Base-by-base conservation (phyloP, 2,329 filamentous ascomycete species). In the Aspergillus aculeatus region DNA sequence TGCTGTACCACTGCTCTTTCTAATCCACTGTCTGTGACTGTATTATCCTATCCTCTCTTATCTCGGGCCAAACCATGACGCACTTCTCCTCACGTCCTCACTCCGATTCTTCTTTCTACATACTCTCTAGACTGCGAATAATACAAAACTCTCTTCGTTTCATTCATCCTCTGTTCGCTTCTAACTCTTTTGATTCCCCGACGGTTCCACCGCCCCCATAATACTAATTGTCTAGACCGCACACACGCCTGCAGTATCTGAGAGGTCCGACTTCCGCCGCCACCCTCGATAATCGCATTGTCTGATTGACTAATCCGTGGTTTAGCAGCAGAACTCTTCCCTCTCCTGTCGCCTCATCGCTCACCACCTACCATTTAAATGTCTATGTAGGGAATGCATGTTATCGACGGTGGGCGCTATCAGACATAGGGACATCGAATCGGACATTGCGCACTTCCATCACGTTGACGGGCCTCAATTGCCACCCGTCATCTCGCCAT, bases 1-100 rank as follows among this genome's bases (percentile, higher is more conserved):
- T 16, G 9, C 44, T 53, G 52, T 44, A 41, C 38, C 35, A 29
- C 51, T 55, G 44, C 47, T 53, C 50, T 21, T 52, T 49, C 31
- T 50, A 62, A 35, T 54, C 58, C 44, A 48, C 26, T 41, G 5
- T 6, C 32, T 59, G 23, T 48, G 50, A 6, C 32, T 60, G 23
- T 48, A 48, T 35, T 26, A 7, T 29, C 41, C 19, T 59, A 48
- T 52, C 19, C 47, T 29, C 50, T 50, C 60, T 59, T 61, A 61
- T 63, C 60, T 58, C 59, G 56, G 52, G 62, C 56, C 68, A 64
- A 73, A 74, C 64, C 64, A 74, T 74, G 72, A 74, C 72, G 72
- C 71, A 69, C 65, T 69, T 68, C 66, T 61, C 69, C 57, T 68
- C 66, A 57, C 65, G 58, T 53, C 67, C 62, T 58, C 66, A 63